Evolutionary conservation across 768 basidiomycete species (phyloP).

Genomic region (Boletus speciosus): DNA sequence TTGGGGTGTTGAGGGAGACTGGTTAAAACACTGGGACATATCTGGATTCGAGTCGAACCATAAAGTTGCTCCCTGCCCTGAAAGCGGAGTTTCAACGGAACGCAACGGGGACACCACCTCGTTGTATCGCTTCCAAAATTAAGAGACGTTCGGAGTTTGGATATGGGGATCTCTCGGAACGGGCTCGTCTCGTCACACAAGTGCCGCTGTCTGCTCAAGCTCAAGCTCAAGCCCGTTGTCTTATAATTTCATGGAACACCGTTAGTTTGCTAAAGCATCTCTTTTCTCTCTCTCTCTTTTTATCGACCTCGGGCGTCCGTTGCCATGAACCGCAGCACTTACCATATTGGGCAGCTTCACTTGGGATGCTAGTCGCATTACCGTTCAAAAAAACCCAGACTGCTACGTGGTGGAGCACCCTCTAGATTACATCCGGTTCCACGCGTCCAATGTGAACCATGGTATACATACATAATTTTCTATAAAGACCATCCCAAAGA

Average conservation of each 20-base stretch:
- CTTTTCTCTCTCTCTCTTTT: no score
- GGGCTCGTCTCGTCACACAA: no score
- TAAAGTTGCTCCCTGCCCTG: neutral
- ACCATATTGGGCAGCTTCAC: neutral
- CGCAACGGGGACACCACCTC: neutral
- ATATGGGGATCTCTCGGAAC: neutral
- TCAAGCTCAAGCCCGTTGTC: neutral
- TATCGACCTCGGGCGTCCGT: no score
- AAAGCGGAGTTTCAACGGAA: slow-evolving; percentile 14
- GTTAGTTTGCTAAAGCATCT: no score
- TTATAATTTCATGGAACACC: neutral
- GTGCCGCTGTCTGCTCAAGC: neutral
- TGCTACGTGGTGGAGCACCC: neutral
- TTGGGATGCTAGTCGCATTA: neutral
- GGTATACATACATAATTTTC: slow-evolving; percentile 15
- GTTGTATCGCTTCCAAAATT: neutral
- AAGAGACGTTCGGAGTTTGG: neutral
- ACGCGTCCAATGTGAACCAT: slow-evolving; percentile 7
- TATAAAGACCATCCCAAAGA: slow-evolving; percentile 7
- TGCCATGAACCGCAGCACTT: neutral
- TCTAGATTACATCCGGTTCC: slow-evolving; percentile 15
- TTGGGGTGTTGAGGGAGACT: slow-evolving; percentile 2
- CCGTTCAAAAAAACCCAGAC: no score
- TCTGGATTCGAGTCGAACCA: slow-evolving; percentile 12
- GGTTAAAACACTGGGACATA: slow-evolving; percentile 18